These are phyloP conservation scores for Hypericum androsaemum DNA, from an alignment of 345 rosid genomes.

Conservation along the genomic window DNA sequence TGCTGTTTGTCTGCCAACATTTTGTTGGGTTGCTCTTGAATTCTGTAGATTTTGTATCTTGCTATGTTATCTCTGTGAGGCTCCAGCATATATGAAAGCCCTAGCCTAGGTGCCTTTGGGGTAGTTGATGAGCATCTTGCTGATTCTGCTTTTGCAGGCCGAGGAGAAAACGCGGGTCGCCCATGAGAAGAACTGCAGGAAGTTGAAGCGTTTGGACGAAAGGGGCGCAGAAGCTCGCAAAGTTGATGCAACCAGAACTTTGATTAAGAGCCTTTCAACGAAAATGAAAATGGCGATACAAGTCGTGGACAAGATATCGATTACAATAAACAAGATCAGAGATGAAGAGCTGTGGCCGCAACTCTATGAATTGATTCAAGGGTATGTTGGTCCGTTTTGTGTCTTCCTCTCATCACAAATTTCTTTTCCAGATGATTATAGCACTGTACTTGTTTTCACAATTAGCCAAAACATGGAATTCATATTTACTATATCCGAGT, in stretches of 20 bases:
- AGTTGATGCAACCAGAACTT: constrained; percentile 40
- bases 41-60: no score
- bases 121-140: constrained; percentile 1
- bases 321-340: constrained; percentile 74
- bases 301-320: constrained; percentile 74
- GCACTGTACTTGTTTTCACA: no score
- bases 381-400: constrained; percentile 34
- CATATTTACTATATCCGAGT: no score
- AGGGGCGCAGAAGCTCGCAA: constrained; percentile 75
- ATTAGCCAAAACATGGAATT: no score
- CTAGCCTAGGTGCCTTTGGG: constrained; percentile 2
- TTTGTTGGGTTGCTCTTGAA: no score
- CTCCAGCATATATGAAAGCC: no score
- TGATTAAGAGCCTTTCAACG: constrained; percentile 58
- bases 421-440: neutral
- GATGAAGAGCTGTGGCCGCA: constrained; percentile 98
- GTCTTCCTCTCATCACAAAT: neutral
- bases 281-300: constrained; percentile 86
- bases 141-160: constrained; percentile 34
- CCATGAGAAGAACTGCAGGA: constrained; percentile 64
- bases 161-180: constrained; percentile 80
- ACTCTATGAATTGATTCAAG: constrained; percentile 68
- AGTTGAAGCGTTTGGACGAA: constrained; percentile 65
- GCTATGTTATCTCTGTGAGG: no score
- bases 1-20: no score